phyloP scores from a whole-genome alignment of 1,139 yeast genomes.

The Saccharomyces hybrid region DNA sequence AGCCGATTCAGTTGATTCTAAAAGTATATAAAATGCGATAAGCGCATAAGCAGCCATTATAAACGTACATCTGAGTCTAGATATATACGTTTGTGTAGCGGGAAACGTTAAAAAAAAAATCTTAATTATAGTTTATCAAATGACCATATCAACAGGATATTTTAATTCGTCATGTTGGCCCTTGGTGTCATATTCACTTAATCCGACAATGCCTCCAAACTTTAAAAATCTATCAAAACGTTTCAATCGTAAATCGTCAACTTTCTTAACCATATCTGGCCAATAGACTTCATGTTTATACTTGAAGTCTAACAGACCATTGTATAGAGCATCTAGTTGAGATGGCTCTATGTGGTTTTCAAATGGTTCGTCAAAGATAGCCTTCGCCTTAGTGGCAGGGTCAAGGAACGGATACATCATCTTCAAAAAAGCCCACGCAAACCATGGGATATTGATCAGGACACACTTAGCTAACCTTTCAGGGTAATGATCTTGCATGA shows the following conservation, averaged over 20 bases:
- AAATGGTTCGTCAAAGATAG: slow-evolving; percentile 80
- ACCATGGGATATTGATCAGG: slow-evolving; percentile 80
- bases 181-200: slow-evolving; percentile 71
- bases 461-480: slow-evolving; percentile 84
- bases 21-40: neutral
- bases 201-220: slow-evolving; percentile 63
- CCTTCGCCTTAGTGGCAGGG: slow-evolving; percentile 81
- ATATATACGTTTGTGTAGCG: neutral
- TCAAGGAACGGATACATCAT: slow-evolving; percentile 86
- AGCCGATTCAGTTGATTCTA: neutral
- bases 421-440: slow-evolving; percentile 79
- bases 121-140: neutral
- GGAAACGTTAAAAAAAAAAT: neutral
- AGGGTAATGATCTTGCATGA: slow-evolving; percentile 87
- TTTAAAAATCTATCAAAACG: slow-evolving; percentile 52
- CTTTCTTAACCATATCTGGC: slow-evolving; percentile 56
- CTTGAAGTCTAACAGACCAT: slow-evolving; percentile 71
- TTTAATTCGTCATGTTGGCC: slow-evolving; percentile 41
- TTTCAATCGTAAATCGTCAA: slow-evolving; percentile 41
- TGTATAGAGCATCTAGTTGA: slow-evolving; percentile 73
- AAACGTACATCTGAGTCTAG: neutral
- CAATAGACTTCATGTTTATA: slow-evolving; percentile 73
- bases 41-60: neutral
- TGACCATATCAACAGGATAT: slow-evolving; percentile 31
- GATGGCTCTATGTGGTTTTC: slow-evolving; percentile 66